Evolutionary conservation across 2,329 filamentous ascomycete genomes (phyloP).

Genomic region (Diaporthe sp.): DNA sequence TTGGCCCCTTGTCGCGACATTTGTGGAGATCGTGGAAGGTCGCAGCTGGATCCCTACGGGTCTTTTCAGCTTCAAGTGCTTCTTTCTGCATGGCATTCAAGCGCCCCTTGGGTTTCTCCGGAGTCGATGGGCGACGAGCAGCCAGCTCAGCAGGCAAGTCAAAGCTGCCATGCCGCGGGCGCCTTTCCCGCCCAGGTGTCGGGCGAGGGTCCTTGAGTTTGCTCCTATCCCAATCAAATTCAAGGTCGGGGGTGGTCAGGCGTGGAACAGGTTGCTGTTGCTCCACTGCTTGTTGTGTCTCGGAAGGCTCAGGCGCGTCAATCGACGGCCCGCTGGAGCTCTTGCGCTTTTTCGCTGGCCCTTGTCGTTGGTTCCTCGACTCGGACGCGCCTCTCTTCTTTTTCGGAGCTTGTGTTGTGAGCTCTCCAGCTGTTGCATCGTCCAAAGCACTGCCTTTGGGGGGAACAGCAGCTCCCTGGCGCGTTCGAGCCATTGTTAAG

Average conservation of each 20-base stretch:
- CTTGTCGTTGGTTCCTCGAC: background rate
- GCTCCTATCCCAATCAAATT: slow-evolving; percentile 41
- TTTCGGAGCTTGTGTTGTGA: background rate
- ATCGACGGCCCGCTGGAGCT: background rate
- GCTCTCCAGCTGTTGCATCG: background rate
- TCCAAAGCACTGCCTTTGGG: background rate
- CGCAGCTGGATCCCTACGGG: background rate
- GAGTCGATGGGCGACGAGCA: slow-evolving; percentile 29
- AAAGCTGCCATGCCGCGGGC: slow-evolving; percentile 27
- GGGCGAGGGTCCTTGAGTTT: slow-evolving; percentile 40
- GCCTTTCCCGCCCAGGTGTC: slow-evolving; percentile 39
- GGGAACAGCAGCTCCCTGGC: background rate
- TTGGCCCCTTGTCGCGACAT: background rate
- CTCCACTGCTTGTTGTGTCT: background rate
- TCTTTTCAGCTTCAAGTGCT: background rate
- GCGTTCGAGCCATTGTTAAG: background rate
- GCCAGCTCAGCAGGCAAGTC: slow-evolving; percentile 35
- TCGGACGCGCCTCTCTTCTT: slow-evolving; percentile 19
- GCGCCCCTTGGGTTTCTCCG: slow-evolving; percentile 35
- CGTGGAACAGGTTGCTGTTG: slow-evolving; percentile 24
- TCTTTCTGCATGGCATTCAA: slow-evolving; percentile 35
- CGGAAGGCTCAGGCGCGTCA: background rate
- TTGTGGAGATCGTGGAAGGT: background rate
- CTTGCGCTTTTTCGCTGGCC: slow-evolving; percentile 1
- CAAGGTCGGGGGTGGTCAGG: slow-evolving; percentile 40